Base-by-base conservation (phyloP, 441 rosid genomes). In the Macaranga tanarius region DNA sequence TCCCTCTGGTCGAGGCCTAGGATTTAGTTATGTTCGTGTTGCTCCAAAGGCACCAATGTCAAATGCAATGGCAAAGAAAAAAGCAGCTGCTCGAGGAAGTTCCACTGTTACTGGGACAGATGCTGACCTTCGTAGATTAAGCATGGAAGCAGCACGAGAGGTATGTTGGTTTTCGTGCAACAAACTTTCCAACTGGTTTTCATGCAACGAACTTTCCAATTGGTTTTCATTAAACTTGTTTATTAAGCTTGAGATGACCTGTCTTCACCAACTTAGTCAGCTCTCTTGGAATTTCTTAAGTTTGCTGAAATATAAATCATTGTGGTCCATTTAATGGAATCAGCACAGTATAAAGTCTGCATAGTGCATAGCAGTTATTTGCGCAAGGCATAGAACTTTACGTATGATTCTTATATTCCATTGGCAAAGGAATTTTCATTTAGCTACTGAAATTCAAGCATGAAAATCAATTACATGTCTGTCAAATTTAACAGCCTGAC, bases 81-180 rank as follows among this genome's bases (percentile, higher is more conserved):
- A 93, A 78, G 87, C 95, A 73, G 90, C 92, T 72, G 91, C 92
- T 59, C 89, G 93, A 67, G 97, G 95, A 78, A 95, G 91, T 79
- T 81, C 99, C 72, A 90, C 92, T 57, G 97, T 96, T 60, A 93
- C 99, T 69, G 98, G 99, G 71, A 93, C 99, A 64, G 99, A 96
- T 90, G 98, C 98, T 76, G 99, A 96, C 84, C 92, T 96, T 73
- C 99, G 98, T 58, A 88, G 99, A 82, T 80, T 96, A 81, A 96
- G 97, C 86, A 93, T 92, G 99, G 99, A 96, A 83, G 99, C 98
- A 76, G 99, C 98, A 76, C 87, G 99, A 73, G 99, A 93, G 95
- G 98, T 96, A 75, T 70, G 81, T 62, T 57, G 65, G 20, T 65
- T 79, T 34, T 55, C 56, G 75, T 76, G 45, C 51, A 4, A 50